Evolutionary conservation across 345 rosid genomes (phyloP), one percentile per base, ranked within the genome.

Genomic region (Moricandia arvensis): DNA sequence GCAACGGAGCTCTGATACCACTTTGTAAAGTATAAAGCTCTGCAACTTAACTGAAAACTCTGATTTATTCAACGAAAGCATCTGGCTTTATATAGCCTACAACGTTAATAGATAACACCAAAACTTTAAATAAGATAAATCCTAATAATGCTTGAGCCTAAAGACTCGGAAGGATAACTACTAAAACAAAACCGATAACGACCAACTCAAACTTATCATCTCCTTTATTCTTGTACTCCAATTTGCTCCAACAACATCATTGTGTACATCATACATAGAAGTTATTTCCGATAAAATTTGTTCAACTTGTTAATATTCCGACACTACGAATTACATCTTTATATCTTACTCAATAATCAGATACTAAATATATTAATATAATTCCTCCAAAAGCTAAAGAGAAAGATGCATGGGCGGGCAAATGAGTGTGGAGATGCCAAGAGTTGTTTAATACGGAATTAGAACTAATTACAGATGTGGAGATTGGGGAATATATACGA

Each of bases 381-480:
- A 9, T 37, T 62, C 24, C 9, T 21, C 9, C 6, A 76, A 63
- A 70, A 63, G 71, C 43, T 63, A 71, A 65, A 65, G 67, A 71
- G 26, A 57, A 77, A 57, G 72, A 69, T 57, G 74, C 69, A 75
- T 71, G 53, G 65, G 62, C 12, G 72, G n/a, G 62, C 72, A 71
- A 76, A 77, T 77, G 68, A 77, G 72, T 26, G 66, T 58, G 12
- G 61, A 77, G 80, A 77, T 77, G 80, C 76, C 80, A 65, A 57
- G 66, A 65, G 72, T 77, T 64, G 57, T 77, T 77, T 77, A 77
- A 77, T 77, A 71, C 72, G 63, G 76, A 65, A 77, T 65, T 77
- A 65, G 45, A 65, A 77, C 76, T 71, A 43, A 71, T 57, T 77
- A 65, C 35, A 77, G 80, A 43, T 34, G 60, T 27, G 30, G 31